phyloP scores from a whole-genome alignment of 2,329 filamentous ascomycete species.

The Ceratocystiopsis minuta region DNA sequence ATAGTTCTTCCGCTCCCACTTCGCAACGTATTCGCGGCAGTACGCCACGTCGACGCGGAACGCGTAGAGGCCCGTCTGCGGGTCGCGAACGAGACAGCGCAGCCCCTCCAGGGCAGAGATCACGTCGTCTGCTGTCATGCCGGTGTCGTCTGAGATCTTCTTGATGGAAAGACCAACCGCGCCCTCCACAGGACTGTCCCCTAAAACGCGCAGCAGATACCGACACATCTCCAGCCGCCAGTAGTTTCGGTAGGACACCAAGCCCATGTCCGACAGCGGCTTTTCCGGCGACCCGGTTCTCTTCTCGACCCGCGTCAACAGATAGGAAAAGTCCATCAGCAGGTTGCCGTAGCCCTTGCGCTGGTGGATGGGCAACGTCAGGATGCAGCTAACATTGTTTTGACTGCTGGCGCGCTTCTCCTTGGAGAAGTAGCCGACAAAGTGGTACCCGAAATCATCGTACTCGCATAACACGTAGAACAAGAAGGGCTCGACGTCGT shows the following conservation, averaged over 20 bases:
- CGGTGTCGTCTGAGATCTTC: conserved; percentile 70
- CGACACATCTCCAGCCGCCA: conserved; percentile 83
- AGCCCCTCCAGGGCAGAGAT: conserved; percentile 84
- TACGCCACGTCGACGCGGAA: conserved; percentile 73
- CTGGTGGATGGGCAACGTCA: conserved; percentile 91
- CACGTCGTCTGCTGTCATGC: conserved; percentile 91
- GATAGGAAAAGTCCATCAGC: conserved; percentile 94
- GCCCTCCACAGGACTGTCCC: conserved; percentile 18
- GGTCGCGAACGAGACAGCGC: conserved; percentile 76
- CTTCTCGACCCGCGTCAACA: conserved; percentile 78
- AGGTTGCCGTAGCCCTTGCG: conserved; percentile 93
- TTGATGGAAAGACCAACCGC: conserved; percentile 39
- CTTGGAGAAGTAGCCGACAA: conserved; percentile 98
- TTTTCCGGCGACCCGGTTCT: conserved; percentile 96
- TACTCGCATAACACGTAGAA: conserved; percentile 97
- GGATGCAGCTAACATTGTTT: conserved; percentile 95
- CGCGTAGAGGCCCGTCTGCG: conserved; percentile 73
- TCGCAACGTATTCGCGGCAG: conserved; percentile 71
- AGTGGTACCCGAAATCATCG: conserved; percentile 80
- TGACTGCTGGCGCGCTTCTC: conserved; percentile 88
- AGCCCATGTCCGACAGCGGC: conserved; percentile 89
- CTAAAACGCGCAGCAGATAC: conserved; percentile 48
- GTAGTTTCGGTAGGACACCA: conserved; percentile 94
- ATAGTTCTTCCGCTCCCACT: conserved; percentile 79
- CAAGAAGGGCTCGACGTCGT: conserved; percentile 90